These are phyloP conservation scores for Bruguiera parviflora DNA, from an alignment of 345 rosid genomes.

Conservation along the genomic window DNA sequence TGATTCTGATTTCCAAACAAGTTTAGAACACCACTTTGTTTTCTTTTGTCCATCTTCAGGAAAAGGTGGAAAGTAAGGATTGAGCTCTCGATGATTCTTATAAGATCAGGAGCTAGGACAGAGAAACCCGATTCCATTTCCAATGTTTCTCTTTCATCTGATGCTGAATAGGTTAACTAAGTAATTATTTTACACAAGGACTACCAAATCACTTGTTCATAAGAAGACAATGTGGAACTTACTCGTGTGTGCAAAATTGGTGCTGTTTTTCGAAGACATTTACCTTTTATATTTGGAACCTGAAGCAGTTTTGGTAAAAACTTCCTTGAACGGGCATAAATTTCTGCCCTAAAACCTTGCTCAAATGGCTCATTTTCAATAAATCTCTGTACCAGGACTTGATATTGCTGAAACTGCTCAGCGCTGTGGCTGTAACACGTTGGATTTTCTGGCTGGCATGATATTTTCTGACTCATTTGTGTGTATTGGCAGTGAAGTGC, in stretches of 20 bases:
- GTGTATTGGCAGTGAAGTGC: constrained; percentile 92
- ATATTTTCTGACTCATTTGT: constrained; percentile 65
- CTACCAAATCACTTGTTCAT: neutral
- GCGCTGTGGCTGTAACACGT: constrained; percentile 75
- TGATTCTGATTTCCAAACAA: constrained; percentile 67
- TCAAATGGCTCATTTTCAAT: constrained; percentile 93
- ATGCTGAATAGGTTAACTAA: constrained; percentile 40
- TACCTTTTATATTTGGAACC: constrained; percentile 81
- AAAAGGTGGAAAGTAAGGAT: constrained; percentile 64
- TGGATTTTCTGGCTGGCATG: constrained; percentile 56
- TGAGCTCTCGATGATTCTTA: constrained; percentile 56
- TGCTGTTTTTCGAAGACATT: constrained; percentile 7
- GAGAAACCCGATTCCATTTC: constrained; percentile 51
- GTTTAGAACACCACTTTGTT: constrained; percentile 43
- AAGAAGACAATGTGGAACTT: neutral
- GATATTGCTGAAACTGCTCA: constrained; percentile 84
- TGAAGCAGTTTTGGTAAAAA: constrained; percentile 79
- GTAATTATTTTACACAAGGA: constrained; percentile 14
- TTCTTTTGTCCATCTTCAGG: constrained; percentile 79
- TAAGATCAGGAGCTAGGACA: constrained; percentile 66
- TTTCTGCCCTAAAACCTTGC: constrained; percentile 66
- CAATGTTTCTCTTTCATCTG: constrained; percentile 44
- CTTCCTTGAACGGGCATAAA: constrained; percentile 69
- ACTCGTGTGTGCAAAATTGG: neutral
- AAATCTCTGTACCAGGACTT: constrained; percentile 81